Conservation (phyloP, 306 rosid genomes). For the Ormosia emarginata region DNA sequence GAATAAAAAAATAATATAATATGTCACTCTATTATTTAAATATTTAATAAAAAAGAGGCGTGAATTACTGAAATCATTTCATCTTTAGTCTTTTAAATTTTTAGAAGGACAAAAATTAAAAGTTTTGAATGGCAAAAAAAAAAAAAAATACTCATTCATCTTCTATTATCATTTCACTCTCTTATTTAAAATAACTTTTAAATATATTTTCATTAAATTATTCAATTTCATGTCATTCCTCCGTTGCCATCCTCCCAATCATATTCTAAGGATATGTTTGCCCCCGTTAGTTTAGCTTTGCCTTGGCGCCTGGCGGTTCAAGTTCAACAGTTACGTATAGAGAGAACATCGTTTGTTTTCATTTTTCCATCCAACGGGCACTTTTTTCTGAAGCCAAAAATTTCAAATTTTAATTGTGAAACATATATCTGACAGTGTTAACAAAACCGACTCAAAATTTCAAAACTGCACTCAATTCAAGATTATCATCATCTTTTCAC, state of each 20-base stretch:
- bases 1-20: too few relatives aligned
- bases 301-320: conserved; percentile 12
- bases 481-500: conserved; percentile 12
- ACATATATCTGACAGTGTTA: background rate
- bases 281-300: background rate
- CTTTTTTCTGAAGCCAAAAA: background rate
- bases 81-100: too few relatives aligned
- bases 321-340: conserved; percentile 1
- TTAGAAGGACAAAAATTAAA: too few relatives aligned
- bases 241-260: background rate
- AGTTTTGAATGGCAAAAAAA: too few relatives aligned
- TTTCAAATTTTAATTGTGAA: conserved; percentile 9
- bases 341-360: background rate
- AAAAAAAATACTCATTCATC: too few relatives aligned
- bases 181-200: too few relatives aligned
- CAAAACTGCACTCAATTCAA: conserved; percentile 8
- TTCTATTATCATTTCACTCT: too few relatives aligned
- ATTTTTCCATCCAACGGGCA: conserved; percentile 25
- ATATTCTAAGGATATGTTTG: background rate
- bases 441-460: conserved; percentile 10
- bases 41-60: too few relatives aligned
- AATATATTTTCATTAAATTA: too few relatives aligned
- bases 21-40: too few relatives aligned
- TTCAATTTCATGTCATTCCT: too few relatives aligned
- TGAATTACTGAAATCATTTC: too few relatives aligned